Evolutionary conservation across 495 filamentous ascomycete genomes (phyloP).

Genomic region (Penicillium lagena): DNA sequence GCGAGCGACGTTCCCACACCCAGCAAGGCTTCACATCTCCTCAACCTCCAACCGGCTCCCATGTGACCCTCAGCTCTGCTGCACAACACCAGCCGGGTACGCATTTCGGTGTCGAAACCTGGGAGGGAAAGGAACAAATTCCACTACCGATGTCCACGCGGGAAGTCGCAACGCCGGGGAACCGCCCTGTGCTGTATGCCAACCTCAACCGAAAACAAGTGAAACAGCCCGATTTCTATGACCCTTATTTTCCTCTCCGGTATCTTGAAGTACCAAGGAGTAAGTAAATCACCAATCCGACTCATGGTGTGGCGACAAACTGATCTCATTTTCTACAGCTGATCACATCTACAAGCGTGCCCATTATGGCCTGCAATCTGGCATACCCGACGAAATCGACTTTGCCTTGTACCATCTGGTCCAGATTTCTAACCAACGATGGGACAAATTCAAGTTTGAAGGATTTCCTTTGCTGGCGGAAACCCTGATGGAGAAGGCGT

Average conservation of each 20-base stretch:
- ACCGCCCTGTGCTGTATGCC: slow-evolving; percentile 30
- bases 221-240: slow-evolving; percentile 35
- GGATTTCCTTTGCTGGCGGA: slow-evolving; percentile 86
- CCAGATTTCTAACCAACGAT: slow-evolving; percentile 88
- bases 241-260: slow-evolving; percentile 36
- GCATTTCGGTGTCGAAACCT: slow-evolving; percentile 24
- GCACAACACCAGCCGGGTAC: slow-evolving; percentile 20
- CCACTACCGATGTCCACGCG: slow-evolving; percentile 35
- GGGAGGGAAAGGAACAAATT: slow-evolving; percentile 32
- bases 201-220: slow-evolving; percentile 23
- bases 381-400: slow-evolving; percentile 72
- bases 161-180: slow-evolving; percentile 39
- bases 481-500: slow-evolving; percentile 74
- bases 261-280: slow-evolving; percentile 37
- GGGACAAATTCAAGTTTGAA: slow-evolving; percentile 93
- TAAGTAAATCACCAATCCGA: slow-evolving; percentile 9
- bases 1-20: slow-evolving; percentile 31
- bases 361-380: slow-evolving; percentile 70
- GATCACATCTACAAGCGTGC: slow-evolving; percentile 80
- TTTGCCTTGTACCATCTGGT: slow-evolving; percentile 90
- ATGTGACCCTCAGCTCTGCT: slow-evolving; percentile 23
- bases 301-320: not conserved
- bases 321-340: slow-evolving; percentile 16
- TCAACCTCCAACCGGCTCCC: slow-evolving; percentile 20
- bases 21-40: slow-evolving; percentile 28